These are phyloP conservation scores for Nannizziopsis barbatae DNA, from an alignment of 2,329 filamentous ascomycete species.

Conservation along the genomic window DNA sequence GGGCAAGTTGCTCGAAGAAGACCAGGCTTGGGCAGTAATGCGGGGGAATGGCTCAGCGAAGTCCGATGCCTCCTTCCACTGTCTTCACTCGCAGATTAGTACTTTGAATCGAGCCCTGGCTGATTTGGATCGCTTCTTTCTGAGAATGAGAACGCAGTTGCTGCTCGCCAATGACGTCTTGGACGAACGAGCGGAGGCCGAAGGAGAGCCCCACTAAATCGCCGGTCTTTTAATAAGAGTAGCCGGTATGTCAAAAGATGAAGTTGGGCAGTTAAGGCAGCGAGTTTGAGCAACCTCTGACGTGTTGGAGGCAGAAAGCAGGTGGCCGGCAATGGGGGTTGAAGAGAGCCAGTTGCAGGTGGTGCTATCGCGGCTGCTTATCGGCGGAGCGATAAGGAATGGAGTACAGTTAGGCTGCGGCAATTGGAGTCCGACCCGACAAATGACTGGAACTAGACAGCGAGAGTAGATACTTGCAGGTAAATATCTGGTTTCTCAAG, in stretches of 20 bases:
- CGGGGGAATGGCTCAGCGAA: neutral
- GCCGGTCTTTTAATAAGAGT: too few relatives aligned
- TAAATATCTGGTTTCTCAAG: too few relatives aligned
- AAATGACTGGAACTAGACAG: too few relatives aligned
- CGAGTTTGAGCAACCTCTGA: too few relatives aligned
- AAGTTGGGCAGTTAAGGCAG: too few relatives aligned
- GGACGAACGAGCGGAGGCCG: neutral
- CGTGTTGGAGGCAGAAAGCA: too few relatives aligned
- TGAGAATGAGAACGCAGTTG: neutral
- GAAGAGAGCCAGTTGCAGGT: too few relatives aligned
- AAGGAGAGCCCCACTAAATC: too few relatives aligned
- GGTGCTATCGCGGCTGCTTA: slow-evolving; percentile 3
- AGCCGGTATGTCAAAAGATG: too few relatives aligned
- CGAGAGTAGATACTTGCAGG: too few relatives aligned
- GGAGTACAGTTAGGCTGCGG: neutral
- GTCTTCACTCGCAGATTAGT: neutral
- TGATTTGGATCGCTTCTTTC: neutral
- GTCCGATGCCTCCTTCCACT: neutral
- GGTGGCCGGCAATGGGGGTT: too few relatives aligned
- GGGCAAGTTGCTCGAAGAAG: neutral
- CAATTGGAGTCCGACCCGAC: neutral
- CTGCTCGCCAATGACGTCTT: neutral
- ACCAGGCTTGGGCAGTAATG: slow-evolving; percentile 2
- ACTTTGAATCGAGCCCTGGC: neutral
- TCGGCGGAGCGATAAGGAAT: slow-evolving; percentile 8